These are phyloP conservation scores for Aspergillus nomiae DNA, from an alignment of 2,329 filamentous ascomycete genomes.

Conservation along the genomic window DNA sequence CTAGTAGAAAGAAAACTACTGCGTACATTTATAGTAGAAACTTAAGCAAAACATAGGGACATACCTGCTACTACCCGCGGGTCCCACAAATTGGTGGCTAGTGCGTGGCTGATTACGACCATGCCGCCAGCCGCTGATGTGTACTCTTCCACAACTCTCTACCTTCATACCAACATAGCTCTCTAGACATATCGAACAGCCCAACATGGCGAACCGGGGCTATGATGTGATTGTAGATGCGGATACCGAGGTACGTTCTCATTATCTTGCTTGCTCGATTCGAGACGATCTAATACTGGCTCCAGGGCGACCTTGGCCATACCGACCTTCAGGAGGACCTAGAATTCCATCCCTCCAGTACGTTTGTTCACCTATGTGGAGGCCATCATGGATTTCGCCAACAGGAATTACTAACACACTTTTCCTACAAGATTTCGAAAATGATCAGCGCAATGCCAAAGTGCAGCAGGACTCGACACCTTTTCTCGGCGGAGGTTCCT, in stretches of 20 bases:
- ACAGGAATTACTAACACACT: background rate
- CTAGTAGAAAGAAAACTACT: background rate
- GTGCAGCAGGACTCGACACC: conserved; percentile 52
- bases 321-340: conserved; percentile 98
- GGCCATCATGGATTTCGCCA: background rate
- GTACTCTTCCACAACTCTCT: conserved; percentile 31
- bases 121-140: conserved; percentile 31
- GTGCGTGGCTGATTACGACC: conserved; percentile 28
- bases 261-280: background rate
- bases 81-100: conserved; percentile 27
- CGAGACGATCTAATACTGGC: conserved; percentile 15
- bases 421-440: conserved; percentile 64
- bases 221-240: conserved; percentile 99
- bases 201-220: conserved; percentile 74
- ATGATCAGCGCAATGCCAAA: conserved; percentile 55
- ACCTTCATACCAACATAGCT: conserved; percentile 16
- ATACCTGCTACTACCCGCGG: background rate
- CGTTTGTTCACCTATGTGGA: conserved; percentile 19
- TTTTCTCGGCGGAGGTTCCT: conserved; percentile 48
- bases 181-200: conserved; percentile 16
- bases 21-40: no score
- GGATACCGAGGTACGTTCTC: conserved; percentile 75
- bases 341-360: conserved; percentile 92
- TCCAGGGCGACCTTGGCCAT: conserved; percentile 91
- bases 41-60: background rate